These are phyloP conservation scores for Emiliania huxleyi DNA, from an alignment of 78 protist species.

Conservation along the genomic window DNA sequence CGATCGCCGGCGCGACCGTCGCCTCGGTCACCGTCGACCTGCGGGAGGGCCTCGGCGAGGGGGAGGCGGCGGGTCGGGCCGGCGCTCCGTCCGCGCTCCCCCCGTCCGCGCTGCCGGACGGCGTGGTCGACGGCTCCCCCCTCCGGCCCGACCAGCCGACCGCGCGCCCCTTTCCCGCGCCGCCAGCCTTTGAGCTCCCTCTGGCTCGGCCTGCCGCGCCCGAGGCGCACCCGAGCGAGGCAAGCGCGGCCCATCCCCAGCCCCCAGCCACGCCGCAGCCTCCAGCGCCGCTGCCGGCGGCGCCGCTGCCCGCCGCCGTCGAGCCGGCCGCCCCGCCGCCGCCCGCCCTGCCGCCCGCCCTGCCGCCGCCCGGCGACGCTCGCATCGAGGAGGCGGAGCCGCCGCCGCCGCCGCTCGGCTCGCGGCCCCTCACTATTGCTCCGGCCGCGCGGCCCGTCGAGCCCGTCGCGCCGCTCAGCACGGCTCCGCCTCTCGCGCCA, in stretches of 20 bases:
- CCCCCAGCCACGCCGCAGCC: no score
- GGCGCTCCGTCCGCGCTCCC: background rate
- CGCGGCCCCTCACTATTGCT: no score
- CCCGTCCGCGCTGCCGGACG: background rate
- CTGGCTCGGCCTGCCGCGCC: background rate
- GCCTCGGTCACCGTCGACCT: background rate
- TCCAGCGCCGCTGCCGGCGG: no score
- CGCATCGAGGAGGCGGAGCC: no score
- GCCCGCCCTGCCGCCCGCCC: no score
- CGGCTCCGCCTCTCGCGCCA: background rate
- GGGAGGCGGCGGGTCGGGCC: background rate
- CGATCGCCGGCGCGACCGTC: background rate
- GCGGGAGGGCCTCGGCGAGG: background rate
- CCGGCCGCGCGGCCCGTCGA: no score
- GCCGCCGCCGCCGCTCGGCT: no score
- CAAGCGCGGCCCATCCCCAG: background rate
- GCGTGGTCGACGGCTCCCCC: background rate
- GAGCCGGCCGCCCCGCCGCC: no score
- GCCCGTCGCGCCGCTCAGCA: no score
- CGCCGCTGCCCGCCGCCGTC: no score
- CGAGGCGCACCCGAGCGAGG: background rate
- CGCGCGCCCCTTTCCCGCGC: background rate
- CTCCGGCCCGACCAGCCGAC: background rate
- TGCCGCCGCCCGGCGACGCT: no score
- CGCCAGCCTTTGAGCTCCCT: background rate